phyloP scores from a whole-genome alignment of 225 moss, liverwort and hornwort species.

The Polytrichum commune region DNA sequence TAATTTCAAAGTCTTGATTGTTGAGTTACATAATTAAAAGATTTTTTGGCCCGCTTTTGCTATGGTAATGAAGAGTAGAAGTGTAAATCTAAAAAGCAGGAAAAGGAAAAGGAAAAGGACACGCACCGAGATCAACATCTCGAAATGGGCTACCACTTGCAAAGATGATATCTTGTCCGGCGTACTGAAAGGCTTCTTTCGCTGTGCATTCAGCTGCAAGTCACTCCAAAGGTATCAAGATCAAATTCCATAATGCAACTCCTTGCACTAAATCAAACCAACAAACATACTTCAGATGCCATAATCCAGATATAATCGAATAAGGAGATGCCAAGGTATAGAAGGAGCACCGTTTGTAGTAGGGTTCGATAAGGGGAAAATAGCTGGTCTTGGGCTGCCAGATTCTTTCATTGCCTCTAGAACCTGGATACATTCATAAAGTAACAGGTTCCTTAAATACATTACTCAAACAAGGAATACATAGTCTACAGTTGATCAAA shows the following conservation, averaged over 20 bases:
- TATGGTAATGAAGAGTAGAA: neutral
- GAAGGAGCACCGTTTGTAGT: constrained; percentile 66
- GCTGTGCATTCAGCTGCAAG: constrained; percentile 91
- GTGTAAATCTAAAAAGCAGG: neutral
- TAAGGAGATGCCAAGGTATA: neutral
- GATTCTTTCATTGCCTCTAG: constrained; percentile 91
- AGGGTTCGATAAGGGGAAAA: constrained; percentile 90
- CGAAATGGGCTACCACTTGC: constrained; percentile 97
- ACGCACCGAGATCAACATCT: constrained; percentile 83
- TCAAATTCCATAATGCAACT: no score
- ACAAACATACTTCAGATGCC: no score
- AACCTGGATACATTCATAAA: constrained; percentile 38
- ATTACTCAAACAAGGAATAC: no score
- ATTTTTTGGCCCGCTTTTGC: no score
- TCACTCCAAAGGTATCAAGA: constrained; percentile 5
- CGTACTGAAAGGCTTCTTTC: constrained; percentile 84
- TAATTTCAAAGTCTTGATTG: no score
- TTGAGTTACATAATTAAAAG: no score
- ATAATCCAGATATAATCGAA: neutral
- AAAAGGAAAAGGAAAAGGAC: constrained; percentile 1
- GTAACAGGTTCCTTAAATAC: no score
- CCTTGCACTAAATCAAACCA: no score
- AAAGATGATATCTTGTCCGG: constrained; percentile 80
- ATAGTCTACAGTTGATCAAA: no score
- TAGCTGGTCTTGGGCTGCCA: constrained; percentile 75